Conservation (phyloP, 352 stramenopile species). For the Nothophytophthora sp. region DNA sequence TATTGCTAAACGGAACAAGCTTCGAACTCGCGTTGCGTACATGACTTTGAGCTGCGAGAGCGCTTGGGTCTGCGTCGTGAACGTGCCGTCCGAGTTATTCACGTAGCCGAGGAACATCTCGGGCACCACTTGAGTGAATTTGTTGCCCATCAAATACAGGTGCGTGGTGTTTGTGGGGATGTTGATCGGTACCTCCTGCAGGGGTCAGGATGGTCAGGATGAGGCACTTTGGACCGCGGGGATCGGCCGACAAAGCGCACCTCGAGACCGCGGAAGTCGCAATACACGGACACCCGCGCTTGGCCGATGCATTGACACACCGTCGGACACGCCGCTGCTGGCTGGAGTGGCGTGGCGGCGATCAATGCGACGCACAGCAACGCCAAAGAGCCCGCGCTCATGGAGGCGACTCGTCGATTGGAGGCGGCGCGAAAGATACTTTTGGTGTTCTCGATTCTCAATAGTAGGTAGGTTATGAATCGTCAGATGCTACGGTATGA, state of each 20-base stretch:
- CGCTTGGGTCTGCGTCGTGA: constrained; percentile 36
- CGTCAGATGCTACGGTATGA: too few relatives aligned
- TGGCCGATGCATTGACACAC: constrained; percentile 68
- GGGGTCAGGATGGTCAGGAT: constrained; percentile 6
- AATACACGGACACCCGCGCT: constrained; percentile 72
- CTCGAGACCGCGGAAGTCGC: constrained; percentile 67
- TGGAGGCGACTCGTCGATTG: constrained; percentile 19
- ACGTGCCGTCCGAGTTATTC: constrained; percentile 54
- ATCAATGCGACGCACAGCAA: constrained; percentile 11
- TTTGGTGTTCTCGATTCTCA: too few relatives aligned
- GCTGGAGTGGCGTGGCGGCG: constrained; percentile 10
- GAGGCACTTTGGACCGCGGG: neutral
- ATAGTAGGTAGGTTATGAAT: too few relatives aligned
- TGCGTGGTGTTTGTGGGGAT: constrained; percentile 73
- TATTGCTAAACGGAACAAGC: neutral
- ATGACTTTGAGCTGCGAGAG: constrained; percentile 74
- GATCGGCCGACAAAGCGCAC: constrained; percentile 23
- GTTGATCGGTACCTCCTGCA: constrained; percentile 53
- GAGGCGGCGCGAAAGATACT: too few relatives aligned
- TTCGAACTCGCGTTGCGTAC: too few relatives aligned
- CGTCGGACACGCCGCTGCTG: constrained; percentile 32
- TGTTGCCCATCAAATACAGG: constrained; percentile 77
- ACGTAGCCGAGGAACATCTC: constrained; percentile 70
- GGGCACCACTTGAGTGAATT: constrained; percentile 58
- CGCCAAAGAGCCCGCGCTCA: constrained; percentile 5